A percentile compares a stretch with the other conserved stretches of the same genome.
phyloP scores from a whole-genome alignment of 768 basidiomycete species.

The Lactarius pseudohatsudake region DNA sequence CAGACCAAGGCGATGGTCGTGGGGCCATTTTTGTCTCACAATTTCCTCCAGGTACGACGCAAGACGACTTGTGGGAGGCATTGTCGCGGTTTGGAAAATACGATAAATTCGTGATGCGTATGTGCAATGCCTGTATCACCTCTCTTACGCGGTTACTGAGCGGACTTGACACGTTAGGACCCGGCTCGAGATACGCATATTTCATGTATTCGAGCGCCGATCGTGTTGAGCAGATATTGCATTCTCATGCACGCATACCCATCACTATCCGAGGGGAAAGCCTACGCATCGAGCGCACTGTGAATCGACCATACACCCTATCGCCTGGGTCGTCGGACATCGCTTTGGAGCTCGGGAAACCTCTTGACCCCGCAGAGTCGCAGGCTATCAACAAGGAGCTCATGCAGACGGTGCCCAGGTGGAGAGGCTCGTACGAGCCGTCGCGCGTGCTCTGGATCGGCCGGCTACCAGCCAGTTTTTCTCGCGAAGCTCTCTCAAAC shows the following conservation, averaged over 20 bases:
- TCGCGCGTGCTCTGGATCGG: slow-evolving; percentile 24
- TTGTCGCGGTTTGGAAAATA: slow-evolving; percentile 7
- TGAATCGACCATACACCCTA: not conserved
- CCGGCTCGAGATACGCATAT: slow-evolving; percentile 20
- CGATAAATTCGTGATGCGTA: slow-evolving; percentile 19
- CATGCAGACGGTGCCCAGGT: slow-evolving; percentile 10
- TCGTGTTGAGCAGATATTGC: slow-evolving; percentile 10
- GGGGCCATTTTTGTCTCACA: slow-evolving; percentile 1
- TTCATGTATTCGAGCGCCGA: slow-evolving; percentile 13
- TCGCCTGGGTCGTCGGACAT: not conserved
- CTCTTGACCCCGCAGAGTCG: not conserved
- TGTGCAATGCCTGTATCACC: not conserved
- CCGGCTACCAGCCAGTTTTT: not conserved
- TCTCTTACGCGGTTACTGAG: not conserved
- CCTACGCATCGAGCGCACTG: slow-evolving; percentile 12
- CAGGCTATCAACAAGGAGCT: slow-evolving; percentile 5
- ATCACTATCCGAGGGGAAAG: not conserved
- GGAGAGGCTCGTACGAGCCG: slow-evolving; percentile 10
- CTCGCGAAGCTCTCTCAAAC: not conserved
- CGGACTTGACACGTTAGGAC: not conserved
- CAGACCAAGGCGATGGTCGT: not conserved
- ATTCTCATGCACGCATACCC: slow-evolving; percentile 14
- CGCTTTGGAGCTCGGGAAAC: not conserved
- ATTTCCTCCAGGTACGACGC: not conserved
- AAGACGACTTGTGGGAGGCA: slow-evolving; percentile 2